These are phyloP conservation scores for Russula ochroleuca DNA, from an alignment of 768 basidiomycete species.

Conservation along the genomic window DNA sequence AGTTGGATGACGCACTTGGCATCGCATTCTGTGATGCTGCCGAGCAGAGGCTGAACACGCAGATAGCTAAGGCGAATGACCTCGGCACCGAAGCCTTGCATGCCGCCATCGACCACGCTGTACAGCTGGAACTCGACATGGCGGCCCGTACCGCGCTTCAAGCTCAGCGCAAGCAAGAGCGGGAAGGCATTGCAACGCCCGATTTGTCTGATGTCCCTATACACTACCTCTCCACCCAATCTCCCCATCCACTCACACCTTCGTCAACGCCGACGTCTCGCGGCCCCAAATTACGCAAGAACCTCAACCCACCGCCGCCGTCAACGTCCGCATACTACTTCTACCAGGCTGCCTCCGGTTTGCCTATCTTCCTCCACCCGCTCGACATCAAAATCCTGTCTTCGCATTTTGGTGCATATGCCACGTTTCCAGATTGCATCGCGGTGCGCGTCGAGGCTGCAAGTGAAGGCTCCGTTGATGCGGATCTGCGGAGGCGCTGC, in stretches of 20 bases:
- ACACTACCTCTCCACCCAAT: conserved; percentile 48
- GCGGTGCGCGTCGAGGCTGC: conserved; percentile 73
- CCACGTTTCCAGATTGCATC: conserved; percentile 80
- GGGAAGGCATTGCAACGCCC: conserved; percentile 25
- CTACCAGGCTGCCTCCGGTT: conserved; percentile 90
- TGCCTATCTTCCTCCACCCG: conserved; percentile 90
- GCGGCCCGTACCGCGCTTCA: conserved; percentile 37
- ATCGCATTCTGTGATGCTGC: conserved; percentile 77
- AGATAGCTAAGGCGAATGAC: conserved; percentile 74
- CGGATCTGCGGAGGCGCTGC: conserved; percentile 90
- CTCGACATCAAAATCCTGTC: conserved; percentile 92
- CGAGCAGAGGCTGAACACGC: conserved; percentile 66
- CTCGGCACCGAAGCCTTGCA: conserved; percentile 66
- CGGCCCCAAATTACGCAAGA: conserved; percentile 59
- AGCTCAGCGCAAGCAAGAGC: conserved; percentile 32
- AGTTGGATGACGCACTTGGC: conserved; percentile 71
- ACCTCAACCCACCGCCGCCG: conserved; percentile 81
- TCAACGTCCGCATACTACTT: conserved; percentile 91
- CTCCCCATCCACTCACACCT: conserved; percentile 14
- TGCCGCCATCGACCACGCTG: conserved; percentile 58
- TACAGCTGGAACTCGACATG: conserved; percentile 53
- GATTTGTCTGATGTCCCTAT: conserved; percentile 46
- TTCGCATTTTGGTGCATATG: conserved; percentile 75
- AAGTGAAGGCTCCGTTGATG: conserved; percentile 78
- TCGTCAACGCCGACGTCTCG: conserved; percentile 37